Percentiles rank a stretch among this genome's conserved stretches.
phyloP scores from a whole-genome alignment of 139 green algal species.

The Protoeuglena noctilucae region DNA sequence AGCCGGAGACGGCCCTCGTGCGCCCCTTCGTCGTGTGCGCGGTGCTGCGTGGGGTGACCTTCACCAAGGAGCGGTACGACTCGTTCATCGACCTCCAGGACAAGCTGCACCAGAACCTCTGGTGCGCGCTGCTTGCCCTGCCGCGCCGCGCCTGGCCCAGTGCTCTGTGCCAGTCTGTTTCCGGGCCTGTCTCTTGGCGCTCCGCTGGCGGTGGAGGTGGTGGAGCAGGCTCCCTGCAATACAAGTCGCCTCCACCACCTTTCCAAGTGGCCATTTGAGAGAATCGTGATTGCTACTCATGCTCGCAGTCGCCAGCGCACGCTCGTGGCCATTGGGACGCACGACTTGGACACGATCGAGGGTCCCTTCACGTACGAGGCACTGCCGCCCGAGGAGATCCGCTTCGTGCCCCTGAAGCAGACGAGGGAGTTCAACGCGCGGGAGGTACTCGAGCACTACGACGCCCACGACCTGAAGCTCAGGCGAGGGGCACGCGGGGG shows the following conservation, averaged over 20 bases:
- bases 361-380: conserved; percentile 97
- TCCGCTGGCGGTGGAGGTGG: too few relatives aligned
- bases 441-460: conserved; percentile 79
- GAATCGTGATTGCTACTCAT: too few relatives aligned
- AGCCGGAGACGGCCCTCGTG: conserved; percentile 79
- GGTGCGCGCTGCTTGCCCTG: conserved; percentile 22
- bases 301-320: conserved; percentile 68
- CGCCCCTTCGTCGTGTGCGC: conserved; percentile 89
- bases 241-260: too few relatives aligned
- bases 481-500: too few relatives aligned
- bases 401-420: conserved; percentile 94
- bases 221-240: too few relatives aligned
- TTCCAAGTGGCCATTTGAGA: too few relatives aligned
- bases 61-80: conserved; percentile 70
- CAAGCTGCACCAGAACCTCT: conserved; percentile 98
- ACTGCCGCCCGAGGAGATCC: conserved; percentile 76
- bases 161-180: too few relatives aligned
- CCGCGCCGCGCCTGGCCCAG: too few relatives aligned
- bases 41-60: conserved; percentile 72
- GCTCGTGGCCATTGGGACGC: conserved; percentile 94
- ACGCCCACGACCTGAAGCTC: conserved; percentile 83
- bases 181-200: too few relatives aligned
- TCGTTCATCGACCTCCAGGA: conserved; percentile 98
- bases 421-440: conserved; percentile 58
- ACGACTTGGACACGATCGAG: conserved; percentile 78